Evolutionary conservation across 768 basidiomycete genomes (phyloP).

Genomic region (Trametes sanguinea): DNA sequence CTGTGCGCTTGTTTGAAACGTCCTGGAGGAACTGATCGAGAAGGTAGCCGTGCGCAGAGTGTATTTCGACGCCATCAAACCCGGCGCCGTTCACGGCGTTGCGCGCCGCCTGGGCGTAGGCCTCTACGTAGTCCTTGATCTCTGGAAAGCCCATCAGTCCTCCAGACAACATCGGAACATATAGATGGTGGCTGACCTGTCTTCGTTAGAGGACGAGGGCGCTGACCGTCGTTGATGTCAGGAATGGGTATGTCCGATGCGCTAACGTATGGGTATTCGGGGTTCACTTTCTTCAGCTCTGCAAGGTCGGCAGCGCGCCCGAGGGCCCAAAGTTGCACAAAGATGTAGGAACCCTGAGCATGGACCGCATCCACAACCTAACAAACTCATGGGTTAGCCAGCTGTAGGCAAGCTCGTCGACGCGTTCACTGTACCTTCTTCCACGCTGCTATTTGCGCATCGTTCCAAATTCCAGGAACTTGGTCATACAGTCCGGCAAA

Average conservation of each 20-base stretch:
- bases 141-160: background rate
- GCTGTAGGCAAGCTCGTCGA: no score
- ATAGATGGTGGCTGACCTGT: conserved; percentile 10
- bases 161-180: background rate
- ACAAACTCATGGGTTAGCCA: background rate
- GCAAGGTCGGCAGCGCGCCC: conserved; percentile 43
- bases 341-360: conserved; percentile 50
- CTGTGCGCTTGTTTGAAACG: conserved; percentile 43
- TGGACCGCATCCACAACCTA: conserved; percentile 60
- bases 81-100: conserved; percentile 34
- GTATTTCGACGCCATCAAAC: conserved; percentile 34
- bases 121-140: conserved; percentile 41
- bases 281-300: conserved; percentile 40
- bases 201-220: conserved; percentile 29
- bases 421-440: conserved; percentile 34
- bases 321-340: conserved; percentile 57
- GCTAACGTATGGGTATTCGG: conserved; percentile 14
- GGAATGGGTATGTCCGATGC: conserved; percentile 30
- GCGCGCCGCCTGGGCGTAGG: conserved; percentile 27
- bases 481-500: conserved; percentile 46
- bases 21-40: conserved; percentile 46
- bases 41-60: conserved; percentile 36
- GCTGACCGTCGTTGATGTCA: background rate
- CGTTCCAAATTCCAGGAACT: conserved; percentile 61
- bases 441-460: conserved; percentile 55